A percentile compares a stretch with the other conserved stretches of the same genome.
Evolutionary conservation across 2,329 filamentous ascomycete genomes (phyloP).

Genomic region (Tothia fuscella): DNA sequence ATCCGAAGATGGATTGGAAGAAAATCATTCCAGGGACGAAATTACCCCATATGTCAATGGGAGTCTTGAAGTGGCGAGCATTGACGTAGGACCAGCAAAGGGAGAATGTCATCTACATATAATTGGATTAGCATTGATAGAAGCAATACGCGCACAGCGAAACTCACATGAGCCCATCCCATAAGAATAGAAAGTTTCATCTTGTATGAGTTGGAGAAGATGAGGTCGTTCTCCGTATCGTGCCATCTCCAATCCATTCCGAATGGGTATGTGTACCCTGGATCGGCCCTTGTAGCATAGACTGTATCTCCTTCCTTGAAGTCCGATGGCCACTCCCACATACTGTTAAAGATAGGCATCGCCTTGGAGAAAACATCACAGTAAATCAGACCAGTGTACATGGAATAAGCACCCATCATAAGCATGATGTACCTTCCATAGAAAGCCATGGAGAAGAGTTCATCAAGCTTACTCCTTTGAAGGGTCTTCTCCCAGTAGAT

Average conservation of each 20-base stretch:
- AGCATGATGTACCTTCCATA: constrained; percentile 98
- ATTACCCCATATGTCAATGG: constrained; percentile 94
- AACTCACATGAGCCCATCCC: constrained; percentile 72
- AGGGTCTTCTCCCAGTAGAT: constrained; percentile 92
- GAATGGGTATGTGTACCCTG: constrained; percentile 82
- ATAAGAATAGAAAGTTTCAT: constrained; percentile 99
- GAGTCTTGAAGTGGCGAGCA: constrained; percentile 84
- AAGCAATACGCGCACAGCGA: neutral
- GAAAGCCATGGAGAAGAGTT: constrained; percentile 96
- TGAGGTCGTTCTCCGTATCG: constrained; percentile 81
- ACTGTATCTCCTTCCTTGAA: constrained; percentile 56
- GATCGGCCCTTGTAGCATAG: constrained; percentile 51
- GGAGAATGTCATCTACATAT: constrained; percentile 77
- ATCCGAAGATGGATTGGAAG: constrained; percentile 98
- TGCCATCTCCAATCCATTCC: constrained; percentile 97
- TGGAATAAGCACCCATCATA: constrained; percentile 94
- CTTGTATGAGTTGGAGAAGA: constrained; percentile 98
- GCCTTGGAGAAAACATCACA: constrained; percentile 96
- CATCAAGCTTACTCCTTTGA: constrained; percentile 76
- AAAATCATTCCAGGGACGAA: constrained; percentile 98
- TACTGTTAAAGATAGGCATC: constrained; percentile 75
- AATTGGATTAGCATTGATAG: neutral
- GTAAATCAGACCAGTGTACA: constrained; percentile 95
- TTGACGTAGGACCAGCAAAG: constrained; percentile 89
- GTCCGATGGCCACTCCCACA: constrained; percentile 71